A percentile compares a stretch with the other conserved stretches of the same genome.
Evolutionary conservation across 805 yeast species (phyloP).

Genomic region (Zygoascus biomembranicola): DNA sequence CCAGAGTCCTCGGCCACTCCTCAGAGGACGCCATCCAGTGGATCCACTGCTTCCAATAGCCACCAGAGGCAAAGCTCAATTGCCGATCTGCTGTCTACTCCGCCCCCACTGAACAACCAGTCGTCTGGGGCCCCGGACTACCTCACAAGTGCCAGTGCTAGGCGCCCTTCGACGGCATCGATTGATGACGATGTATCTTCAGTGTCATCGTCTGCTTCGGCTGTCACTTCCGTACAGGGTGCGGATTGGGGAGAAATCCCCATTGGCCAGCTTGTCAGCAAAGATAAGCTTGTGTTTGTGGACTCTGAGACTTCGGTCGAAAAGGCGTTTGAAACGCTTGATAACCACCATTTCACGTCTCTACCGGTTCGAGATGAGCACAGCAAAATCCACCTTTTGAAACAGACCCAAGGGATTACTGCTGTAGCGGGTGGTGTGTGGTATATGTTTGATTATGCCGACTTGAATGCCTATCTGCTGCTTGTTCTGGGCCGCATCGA

Average conservation of each 20-base stretch:
- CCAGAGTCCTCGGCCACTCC: background rate
- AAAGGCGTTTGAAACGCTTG: conserved; percentile 74
- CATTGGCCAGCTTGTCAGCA: conserved; percentile 66
- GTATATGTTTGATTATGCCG: conserved; percentile 84
- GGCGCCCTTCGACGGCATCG: background rate
- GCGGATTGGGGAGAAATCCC: conserved; percentile 67
- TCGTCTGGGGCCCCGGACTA: background rate
- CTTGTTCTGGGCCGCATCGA: conserved; percentile 69
- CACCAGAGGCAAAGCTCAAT: conserved; percentile 18
- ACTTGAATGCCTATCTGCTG: conserved; percentile 76
- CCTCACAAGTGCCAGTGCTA: background rate
- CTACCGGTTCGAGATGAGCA: conserved; percentile 52
- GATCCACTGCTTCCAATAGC: background rate
- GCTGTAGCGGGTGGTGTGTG: conserved; percentile 4
- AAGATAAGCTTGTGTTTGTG: conserved; percentile 65
- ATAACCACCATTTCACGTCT: conserved; percentile 67
- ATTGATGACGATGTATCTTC: background rate
- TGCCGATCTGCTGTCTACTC: conserved; percentile 26
- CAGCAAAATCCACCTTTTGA: conserved; percentile 3
- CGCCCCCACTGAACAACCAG: conserved; percentile 20
- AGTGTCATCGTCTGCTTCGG: background rate
- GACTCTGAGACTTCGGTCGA: conserved; percentile 68
- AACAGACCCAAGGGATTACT: background rate
- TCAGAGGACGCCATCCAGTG: background rate
- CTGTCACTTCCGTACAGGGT: background rate